Conservation (phyloP, 345 rosid species). For the Aethionema arabicum region DNA sequence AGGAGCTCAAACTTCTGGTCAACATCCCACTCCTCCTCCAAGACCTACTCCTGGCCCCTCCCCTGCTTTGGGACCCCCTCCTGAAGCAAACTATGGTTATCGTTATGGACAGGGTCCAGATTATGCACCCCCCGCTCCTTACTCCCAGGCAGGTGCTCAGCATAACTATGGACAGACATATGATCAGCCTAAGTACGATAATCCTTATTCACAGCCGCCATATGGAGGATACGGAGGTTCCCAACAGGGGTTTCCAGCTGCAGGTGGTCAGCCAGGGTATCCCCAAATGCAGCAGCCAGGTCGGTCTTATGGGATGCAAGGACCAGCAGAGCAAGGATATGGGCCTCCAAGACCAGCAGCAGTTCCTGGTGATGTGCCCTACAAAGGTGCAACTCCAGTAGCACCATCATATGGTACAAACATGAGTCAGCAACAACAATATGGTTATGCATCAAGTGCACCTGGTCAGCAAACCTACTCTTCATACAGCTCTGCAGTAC, state of each 20-base stretch:
- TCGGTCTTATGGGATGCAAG: conserved; percentile 63
- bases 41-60: conserved; percentile 55
- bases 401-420: conserved; percentile 57
- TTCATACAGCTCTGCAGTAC: conserved; percentile 51
- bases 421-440: conserved; percentile 60
- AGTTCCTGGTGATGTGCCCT: conserved; percentile 35
- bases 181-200: conserved; percentile 63
- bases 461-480: conserved; percentile 62
- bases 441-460: conserved; percentile 63
- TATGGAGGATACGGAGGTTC: conserved; percentile 60
- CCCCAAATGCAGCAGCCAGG: conserved; percentile 62
- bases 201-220: conserved; percentile 51
- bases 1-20: conserved; percentile 52
- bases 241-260: conserved; percentile 60
- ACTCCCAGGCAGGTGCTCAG: conserved; percentile 61
- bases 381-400: conserved; percentile 52
- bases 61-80: conserved; percentile 46
- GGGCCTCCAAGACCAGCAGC: conserved; percentile 50
- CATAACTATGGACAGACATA: conserved; percentile 72
- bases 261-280: conserved; percentile 61
- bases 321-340: conserved; percentile 53
- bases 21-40: conserved; percentile 40
- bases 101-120: no score
- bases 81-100: not conserved
- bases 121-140: conserved; percentile 35